A percentile compares a stretch with the other conserved stretches of the same genome.
These are phyloP conservation scores for Flaveria brownii DNA, from an alignment of 129 eudicot genomes.

Conservation along the genomic window DNA sequence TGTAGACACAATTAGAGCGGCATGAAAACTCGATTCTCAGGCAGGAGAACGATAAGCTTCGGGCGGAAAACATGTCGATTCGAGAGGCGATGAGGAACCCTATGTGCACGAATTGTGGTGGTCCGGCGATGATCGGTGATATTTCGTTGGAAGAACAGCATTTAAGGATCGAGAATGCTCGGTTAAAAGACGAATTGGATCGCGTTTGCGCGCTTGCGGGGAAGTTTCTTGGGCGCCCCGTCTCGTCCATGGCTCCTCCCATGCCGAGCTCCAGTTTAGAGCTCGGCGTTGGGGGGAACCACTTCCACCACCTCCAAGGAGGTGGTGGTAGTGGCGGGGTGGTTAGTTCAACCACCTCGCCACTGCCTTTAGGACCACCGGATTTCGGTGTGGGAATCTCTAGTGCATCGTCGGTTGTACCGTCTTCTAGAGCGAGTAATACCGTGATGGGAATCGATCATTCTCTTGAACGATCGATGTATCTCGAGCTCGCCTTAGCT, in stretches of 20 bases:
- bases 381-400: conserved; percentile 69
- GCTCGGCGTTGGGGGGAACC: conserved; percentile 82
- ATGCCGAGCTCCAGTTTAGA: conserved; percentile 90
- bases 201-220: conserved; percentile 88
- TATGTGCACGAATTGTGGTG: conserved; percentile 93
- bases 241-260: conserved; percentile 58
- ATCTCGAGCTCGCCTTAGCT: conserved; percentile 87
- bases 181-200: conserved; percentile 83
- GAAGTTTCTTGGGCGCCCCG: conserved; percentile 86
- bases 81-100: conserved; percentile 98
- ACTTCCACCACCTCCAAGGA: conserved; percentile 35
- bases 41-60: conserved; percentile 94
- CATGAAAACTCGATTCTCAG: conserved; percentile 89
- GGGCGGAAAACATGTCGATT: conserved; percentile 94
- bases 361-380: conserved; percentile 61
- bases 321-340: conserved; percentile 35
- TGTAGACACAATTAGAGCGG: conserved; percentile 87
- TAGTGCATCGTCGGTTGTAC: conserved; percentile 45
- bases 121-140: conserved; percentile 92
- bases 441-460: conserved; percentile 58
- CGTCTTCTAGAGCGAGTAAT: conserved; percentile 46
- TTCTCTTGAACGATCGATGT: conserved; percentile 83
- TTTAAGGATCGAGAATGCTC: conserved; percentile 81
- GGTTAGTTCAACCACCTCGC: conserved; percentile 44
- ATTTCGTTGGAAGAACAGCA: conserved; percentile 91